Evolutionary conservation across 176 grass and related monocot species (phyloP).

Genomic region (Triticum monococcum): DNA sequence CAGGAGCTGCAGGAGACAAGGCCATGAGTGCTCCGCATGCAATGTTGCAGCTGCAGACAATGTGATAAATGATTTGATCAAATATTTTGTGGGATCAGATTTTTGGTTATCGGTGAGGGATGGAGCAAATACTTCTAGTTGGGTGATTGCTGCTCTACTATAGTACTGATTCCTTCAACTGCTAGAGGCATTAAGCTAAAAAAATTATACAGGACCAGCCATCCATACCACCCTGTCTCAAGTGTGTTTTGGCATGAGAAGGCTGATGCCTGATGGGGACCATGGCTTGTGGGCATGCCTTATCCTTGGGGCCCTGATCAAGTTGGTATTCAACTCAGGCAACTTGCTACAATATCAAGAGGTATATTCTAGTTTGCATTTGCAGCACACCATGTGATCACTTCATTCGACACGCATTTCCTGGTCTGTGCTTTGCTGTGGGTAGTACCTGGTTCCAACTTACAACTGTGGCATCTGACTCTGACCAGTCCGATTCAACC

Average conservation of each 20-base stretch:
- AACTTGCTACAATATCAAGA: background rate
- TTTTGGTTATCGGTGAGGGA: background rate
- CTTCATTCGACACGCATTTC: background rate
- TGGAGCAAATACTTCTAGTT: background rate
- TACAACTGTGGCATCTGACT: background rate
- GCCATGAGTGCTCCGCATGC: slow-evolving; percentile 31
- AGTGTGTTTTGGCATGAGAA: too few species aligned
- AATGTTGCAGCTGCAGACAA: background rate
- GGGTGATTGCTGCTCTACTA: background rate
- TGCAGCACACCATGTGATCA: background rate
- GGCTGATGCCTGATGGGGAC: background rate
- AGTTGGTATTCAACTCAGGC: background rate
- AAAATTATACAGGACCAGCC: background rate
- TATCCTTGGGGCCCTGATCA: background rate
- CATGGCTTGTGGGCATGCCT: background rate
- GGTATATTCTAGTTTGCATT: background rate
- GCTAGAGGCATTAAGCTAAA: background rate
- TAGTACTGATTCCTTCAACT: background rate
- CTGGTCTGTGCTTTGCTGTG: background rate
- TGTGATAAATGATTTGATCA: slow-evolving; percentile 4
- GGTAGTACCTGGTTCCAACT: background rate
- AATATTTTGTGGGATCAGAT: background rate
- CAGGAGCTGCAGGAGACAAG: slow-evolving; percentile 1
- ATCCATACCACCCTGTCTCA: background rate
- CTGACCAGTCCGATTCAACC: background rate